These are phyloP conservation scores for Leishmania gerbilli DNA, from an alignment of 208 protist species.

Conservation along the genomic window DNA sequence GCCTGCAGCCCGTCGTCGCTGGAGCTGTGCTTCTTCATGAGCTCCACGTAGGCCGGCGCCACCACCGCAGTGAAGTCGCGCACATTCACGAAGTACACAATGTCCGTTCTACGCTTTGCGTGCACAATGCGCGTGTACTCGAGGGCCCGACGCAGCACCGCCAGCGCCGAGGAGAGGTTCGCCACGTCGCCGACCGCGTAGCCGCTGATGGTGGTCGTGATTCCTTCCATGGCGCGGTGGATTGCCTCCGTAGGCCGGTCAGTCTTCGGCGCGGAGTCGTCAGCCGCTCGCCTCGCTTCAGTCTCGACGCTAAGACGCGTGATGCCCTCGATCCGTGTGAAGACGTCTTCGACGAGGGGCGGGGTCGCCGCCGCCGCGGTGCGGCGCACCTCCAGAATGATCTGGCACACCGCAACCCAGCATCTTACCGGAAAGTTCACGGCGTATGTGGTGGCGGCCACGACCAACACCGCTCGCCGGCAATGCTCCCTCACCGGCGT, in stretches of 20 bases:
- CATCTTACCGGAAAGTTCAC: conserved; percentile 70
- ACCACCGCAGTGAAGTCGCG: conserved; percentile 55
- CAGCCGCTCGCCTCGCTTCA: conserved; percentile 3
- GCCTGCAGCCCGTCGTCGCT: conserved; percentile 71
- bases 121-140: conserved; percentile 76
- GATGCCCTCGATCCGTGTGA: conserved; percentile 72
- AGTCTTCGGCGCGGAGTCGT: background rate
- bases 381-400: conserved; percentile 54
- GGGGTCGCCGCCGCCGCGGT: conserved; percentile 31
- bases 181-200: conserved; percentile 40
- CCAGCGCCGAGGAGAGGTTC: conserved; percentile 51
- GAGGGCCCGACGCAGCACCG: conserved; percentile 62
- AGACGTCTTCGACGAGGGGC: conserved; percentile 60
- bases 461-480: conserved; percentile 56
- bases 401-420: conserved; percentile 67
- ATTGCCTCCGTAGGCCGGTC: conserved; percentile 35
- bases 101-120: conserved; percentile 30
- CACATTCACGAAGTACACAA: conserved; percentile 67
- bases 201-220: conserved; percentile 45
- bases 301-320: conserved; percentile 54
- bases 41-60: conserved; percentile 55
- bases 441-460: conserved; percentile 66
- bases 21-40: conserved; percentile 42
- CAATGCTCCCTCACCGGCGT: conserved; percentile 54
- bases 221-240: conserved; percentile 52